Conservation (phyloP, 2,329 filamentous ascomycete species). For the Penicillium thymicola region DNA sequence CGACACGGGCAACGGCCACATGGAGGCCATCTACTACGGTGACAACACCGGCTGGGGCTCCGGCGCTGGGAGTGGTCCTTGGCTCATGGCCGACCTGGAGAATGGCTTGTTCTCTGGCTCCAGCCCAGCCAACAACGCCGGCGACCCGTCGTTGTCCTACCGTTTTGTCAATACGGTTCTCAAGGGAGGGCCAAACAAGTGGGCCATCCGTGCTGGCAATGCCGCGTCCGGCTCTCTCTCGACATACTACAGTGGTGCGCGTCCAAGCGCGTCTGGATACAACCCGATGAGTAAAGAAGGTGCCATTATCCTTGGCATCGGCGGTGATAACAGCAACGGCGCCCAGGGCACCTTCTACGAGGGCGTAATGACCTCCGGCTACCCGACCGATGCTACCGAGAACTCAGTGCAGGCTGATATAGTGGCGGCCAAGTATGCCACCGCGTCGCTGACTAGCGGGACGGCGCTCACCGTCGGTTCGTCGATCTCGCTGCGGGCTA, state of each 20-base stretch:
- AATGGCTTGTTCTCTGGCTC: slow-evolving; percentile 62
- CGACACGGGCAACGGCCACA: slow-evolving; percentile 61
- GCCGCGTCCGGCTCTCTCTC: slow-evolving; percentile 53
- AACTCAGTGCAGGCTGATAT: slow-evolving; percentile 59
- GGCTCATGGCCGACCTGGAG: slow-evolving; percentile 68
- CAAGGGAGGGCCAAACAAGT: slow-evolving; percentile 56
- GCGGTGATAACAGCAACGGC: slow-evolving; percentile 61
- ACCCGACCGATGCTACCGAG: slow-evolving; percentile 59
- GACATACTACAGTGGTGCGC: slow-evolving; percentile 58
- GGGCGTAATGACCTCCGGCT: slow-evolving; percentile 62
- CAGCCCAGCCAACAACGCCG: slow-evolving; percentile 47
- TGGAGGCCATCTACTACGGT: slow-evolving; percentile 68
- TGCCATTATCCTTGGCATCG: slow-evolving; percentile 66
- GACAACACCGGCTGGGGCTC: slow-evolving; percentile 53
- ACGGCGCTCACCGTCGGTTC: slow-evolving; percentile 48
- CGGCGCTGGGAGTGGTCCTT: slow-evolving; percentile 59
- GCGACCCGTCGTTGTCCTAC: slow-evolving; percentile 51
- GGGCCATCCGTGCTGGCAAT: slow-evolving; percentile 60
- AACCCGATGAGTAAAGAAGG: slow-evolving; percentile 64
- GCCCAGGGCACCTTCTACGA: slow-evolving; percentile 65
- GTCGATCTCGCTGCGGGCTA: slow-evolving; percentile 54
- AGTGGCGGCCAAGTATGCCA: slow-evolving; percentile 56
- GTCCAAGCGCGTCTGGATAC: slow-evolving; percentile 54
- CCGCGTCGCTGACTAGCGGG: slow-evolving; percentile 48
- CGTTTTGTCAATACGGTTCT: slow-evolving; percentile 58